phyloP scores from a whole-genome alignment of 2,329 filamentous ascomycete genomes.

The Ascosphaera apis region DNA sequence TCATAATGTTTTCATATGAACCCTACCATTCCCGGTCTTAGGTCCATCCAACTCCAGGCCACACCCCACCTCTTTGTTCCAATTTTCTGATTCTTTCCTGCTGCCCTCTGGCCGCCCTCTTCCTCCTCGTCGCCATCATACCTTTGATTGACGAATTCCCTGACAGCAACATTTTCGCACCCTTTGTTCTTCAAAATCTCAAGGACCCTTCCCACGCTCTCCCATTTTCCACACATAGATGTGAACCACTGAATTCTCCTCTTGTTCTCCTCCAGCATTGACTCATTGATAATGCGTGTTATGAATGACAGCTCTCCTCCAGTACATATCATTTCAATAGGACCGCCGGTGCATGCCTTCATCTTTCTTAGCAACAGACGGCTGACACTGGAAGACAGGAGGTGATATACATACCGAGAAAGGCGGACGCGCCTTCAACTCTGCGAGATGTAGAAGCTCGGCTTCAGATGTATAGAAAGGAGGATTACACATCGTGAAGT shows the following conservation, averaged over 20 bases:
- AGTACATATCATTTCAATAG: conserved; percentile 61
- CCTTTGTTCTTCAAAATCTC: conserved; percentile 30
- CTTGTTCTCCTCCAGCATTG: conserved; percentile 33
- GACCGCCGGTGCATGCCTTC: conserved; percentile 44
- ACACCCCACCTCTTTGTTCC: conserved; percentile 71
- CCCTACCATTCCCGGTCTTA: conserved; percentile 36
- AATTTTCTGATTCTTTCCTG: too few relatives aligned
- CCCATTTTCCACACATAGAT: conserved; percentile 70
- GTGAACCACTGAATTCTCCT: conserved; percentile 87
- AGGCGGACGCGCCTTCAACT: conserved; percentile 42
- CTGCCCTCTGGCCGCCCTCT: too few relatives aligned
- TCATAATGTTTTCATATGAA: too few relatives aligned
- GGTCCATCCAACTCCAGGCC: conserved; percentile 58
- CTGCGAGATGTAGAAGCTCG: conserved; percentile 44
- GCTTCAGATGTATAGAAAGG: conserved; percentile 65
- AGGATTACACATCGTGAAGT: conserved; percentile 86
- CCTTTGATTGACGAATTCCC: conserved; percentile 52
- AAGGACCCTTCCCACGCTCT: conserved; percentile 39
- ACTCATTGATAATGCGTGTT: conserved; percentile 46
- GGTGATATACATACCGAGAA: conserved; percentile 33
- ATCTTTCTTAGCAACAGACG: neutral
- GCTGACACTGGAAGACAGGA: neutral
- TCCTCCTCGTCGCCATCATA: too few relatives aligned
- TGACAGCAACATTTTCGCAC: conserved; percentile 61
- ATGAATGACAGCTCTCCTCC: conserved; percentile 65